Percentiles rank a stretch among this genome's conserved stretches.
Evolutionary conservation across 192 early-diverging fungal species (phyloP).

Genomic region (Linnemannia schmuckeri): DNA sequence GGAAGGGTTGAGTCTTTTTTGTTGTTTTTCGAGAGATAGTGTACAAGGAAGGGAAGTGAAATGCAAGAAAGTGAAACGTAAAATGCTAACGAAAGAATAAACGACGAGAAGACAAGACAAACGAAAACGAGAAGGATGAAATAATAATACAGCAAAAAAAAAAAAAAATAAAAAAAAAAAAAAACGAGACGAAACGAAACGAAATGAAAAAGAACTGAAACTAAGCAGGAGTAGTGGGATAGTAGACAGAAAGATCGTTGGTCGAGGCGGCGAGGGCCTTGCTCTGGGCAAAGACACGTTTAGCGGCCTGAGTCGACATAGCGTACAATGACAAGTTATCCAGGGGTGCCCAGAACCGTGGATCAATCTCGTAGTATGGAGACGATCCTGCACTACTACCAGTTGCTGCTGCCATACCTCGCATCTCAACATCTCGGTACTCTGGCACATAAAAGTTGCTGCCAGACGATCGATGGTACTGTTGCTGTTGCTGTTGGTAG

Average conservation of each 20-base stretch:
- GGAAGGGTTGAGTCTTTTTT: neutral
- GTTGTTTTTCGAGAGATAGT: neutral
- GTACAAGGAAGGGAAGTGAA: neutral
- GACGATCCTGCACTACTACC: neutral
- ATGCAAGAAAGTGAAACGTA: neutral
- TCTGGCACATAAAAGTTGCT: neutral
- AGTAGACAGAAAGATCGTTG: slow-evolving; percentile 35
- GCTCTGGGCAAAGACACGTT: slow-evolving; percentile 51
- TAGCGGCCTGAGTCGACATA: slow-evolving; percentile 51
- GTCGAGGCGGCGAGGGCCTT: slow-evolving; percentile 41
- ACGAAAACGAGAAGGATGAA: neutral
- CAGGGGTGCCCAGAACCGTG: slow-evolving; percentile 43
- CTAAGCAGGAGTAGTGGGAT: slow-evolving; percentile 35
- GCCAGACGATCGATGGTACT: neutral
- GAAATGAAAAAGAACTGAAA: neutral
- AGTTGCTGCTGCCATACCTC: neutral
- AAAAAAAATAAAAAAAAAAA: neutral
- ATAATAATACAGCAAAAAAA: neutral
- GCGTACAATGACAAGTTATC: slow-evolving; percentile 40
- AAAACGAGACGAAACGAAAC: neutral
- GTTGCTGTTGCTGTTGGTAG: neutral
- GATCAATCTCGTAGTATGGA: slow-evolving; percentile 32
- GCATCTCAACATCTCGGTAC: slow-evolving; percentile 1
- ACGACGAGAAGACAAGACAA: neutral
- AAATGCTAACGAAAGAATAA: neutral